Conservation (phyloP, 176 grass and related monocot genomes). For the Tillandsia leiboldiana region DNA sequence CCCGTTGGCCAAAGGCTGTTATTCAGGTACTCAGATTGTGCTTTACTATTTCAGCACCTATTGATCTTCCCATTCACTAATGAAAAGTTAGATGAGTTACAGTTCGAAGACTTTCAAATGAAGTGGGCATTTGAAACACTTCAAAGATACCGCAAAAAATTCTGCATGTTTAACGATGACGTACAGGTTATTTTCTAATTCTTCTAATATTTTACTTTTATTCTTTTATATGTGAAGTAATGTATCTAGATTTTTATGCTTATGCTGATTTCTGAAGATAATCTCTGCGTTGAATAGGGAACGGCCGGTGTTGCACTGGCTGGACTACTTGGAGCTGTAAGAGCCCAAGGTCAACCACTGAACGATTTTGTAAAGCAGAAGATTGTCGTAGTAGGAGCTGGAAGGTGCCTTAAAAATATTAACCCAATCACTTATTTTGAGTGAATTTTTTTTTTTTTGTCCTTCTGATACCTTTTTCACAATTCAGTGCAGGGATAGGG, state of each 20-base stretch:
- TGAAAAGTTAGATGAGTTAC: constrained; percentile 20
- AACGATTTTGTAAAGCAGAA: constrained; percentile 74
- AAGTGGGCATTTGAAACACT: constrained; percentile 99
- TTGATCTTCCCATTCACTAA: not conserved
- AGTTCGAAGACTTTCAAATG: constrained; percentile 99
- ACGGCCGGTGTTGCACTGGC: constrained; percentile 98
- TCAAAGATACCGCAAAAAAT: constrained; percentile 71
- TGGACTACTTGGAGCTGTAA: constrained; percentile 85
- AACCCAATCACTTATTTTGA: constrained; percentile 12
- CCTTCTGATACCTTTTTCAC: constrained; percentile 32
- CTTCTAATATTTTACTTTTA: constrained; percentile 1
- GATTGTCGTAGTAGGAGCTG: constrained; percentile 94
- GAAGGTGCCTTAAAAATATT: constrained; percentile 66
- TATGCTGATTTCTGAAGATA: constrained; percentile 5
- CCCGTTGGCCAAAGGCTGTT: constrained; percentile 95
- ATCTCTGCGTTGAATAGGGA: constrained; percentile 42
- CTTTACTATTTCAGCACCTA: constrained; percentile 5
- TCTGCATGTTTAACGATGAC: constrained; percentile 98
- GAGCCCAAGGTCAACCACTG: constrained; percentile 71
- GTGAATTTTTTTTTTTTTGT: constrained; percentile 20
- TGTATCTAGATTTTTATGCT: constrained; percentile 3
- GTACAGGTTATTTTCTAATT: constrained; percentile 48
- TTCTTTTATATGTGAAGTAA: not conserved
- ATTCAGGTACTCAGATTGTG: constrained; percentile 51
- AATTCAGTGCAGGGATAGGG: constrained; percentile 98